These are phyloP conservation scores for Colletotrichum brevisporum DNA, from an alignment of 2,329 filamentous ascomycete genomes.

Conservation along the genomic window DNA sequence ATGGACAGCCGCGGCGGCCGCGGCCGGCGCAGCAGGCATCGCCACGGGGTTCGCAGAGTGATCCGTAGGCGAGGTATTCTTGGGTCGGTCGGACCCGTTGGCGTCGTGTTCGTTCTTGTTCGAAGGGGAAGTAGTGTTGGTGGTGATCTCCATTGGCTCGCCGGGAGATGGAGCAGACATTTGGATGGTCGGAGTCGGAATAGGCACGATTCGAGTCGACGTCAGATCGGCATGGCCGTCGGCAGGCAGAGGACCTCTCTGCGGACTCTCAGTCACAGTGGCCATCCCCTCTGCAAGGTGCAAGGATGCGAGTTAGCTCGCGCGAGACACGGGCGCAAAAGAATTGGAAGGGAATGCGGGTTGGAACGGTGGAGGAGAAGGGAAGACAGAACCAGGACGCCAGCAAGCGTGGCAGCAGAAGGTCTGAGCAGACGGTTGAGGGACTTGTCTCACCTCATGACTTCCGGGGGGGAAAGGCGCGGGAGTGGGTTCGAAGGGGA, in stretches of 20 bases:
- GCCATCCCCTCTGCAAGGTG: conserved; percentile 63
- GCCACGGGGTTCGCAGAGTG: conserved; percentile 51
- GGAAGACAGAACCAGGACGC: conserved; percentile 38
- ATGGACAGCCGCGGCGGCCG: conserved; percentile 82
- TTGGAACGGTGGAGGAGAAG: conserved; percentile 10
- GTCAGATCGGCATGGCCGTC: conserved; percentile 61
- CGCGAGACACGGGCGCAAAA: conserved; percentile 35
- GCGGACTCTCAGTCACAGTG: conserved; percentile 65
- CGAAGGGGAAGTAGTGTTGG: conserved; percentile 51
- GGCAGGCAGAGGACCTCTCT: conserved; percentile 57
- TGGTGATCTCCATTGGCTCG: conserved; percentile 74
- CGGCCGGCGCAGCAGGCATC: conserved; percentile 66
- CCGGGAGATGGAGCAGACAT: conserved; percentile 71
- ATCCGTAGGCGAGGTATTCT: conserved; percentile 57
- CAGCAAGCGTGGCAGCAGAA: conserved; percentile 37
- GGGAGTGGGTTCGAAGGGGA: conserved; percentile 15
- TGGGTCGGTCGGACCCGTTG: conserved; percentile 52
- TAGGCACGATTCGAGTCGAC: conserved; percentile 64
- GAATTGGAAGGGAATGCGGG: conserved; percentile 31
- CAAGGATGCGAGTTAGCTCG: conserved; percentile 41
- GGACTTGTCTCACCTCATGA: conserved; percentile 40
- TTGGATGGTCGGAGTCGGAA: conserved; percentile 69
- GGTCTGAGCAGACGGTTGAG: conserved; percentile 24
- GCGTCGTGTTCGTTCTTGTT: conserved; percentile 43
- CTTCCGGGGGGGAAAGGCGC: conserved; percentile 29